Evolutionary conservation across 2,329 filamentous ascomycete genomes (phyloP), one percentile per base, ranked within the genome.

Genomic region (Microascus cirrosus): DNA sequence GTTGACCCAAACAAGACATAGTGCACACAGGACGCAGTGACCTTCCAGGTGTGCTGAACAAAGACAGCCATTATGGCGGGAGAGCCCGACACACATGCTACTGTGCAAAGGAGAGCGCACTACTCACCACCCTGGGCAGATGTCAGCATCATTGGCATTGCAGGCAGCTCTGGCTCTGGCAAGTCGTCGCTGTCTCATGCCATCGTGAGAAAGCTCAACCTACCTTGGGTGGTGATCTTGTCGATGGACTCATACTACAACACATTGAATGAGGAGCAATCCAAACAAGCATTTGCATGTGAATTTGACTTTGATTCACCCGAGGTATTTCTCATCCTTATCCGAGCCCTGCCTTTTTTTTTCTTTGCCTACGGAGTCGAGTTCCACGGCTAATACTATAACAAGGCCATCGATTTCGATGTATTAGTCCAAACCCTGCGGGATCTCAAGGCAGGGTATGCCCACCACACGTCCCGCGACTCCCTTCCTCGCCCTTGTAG

Each of bases 221-320:
- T 99, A 62, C 94, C 94, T 59, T 99, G 94, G 93, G 94, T 99
- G 61, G 92, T 96, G 55, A 96, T 99, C 72, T 74, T 99, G 65
- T 95, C 92, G 50, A 97, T 99, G 87, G 94, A 99, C 72, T 96
- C 93, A 13, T 99, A 96, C 72, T 99, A 99, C 75, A 97, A 96
- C 73, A 87, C 86, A 20, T 75, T 99, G 64, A 87, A 83, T 20
- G 78, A 85, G 2, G 91, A 92, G 67, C 79, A 94, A 68, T 93
- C 90, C 56, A 83, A 77, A 62, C 81, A 83, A 65, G 94, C 94
- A 0, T 96, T 96, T 72, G 75, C 76, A 60, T 96, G 96, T 68
- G 90, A 97, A 68, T 96, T 89, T 71, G 94, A 99, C 69, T 96
- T 99, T 73, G 94, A 99, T 70, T 86, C 92, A 10, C 94, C 94